These are phyloP conservation scores for Dactylonectria estremocensis DNA, from an alignment of 2,329 filamentous ascomycete species.

Conservation along the genomic window DNA sequence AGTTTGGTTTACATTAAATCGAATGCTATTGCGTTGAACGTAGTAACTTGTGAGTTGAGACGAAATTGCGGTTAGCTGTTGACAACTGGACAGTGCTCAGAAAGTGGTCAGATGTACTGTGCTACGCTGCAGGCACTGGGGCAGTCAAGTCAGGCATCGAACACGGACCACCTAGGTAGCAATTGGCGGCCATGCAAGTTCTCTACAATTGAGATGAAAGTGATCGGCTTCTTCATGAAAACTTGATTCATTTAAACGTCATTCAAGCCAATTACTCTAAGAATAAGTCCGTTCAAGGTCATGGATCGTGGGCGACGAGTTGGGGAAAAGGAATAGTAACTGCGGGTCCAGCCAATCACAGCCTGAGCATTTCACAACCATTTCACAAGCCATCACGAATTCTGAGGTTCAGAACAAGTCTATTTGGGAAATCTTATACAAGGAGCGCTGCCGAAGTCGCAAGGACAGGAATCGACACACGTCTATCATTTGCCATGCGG, in stretches of 20 bases:
- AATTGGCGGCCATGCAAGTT: not conserved
- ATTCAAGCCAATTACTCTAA: not conserved
- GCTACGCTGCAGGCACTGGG: not conserved
- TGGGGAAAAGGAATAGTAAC: not conserved
- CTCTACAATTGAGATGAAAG: not conserved
- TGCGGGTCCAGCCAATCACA: conserved; percentile 41
- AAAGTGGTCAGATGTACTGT: conserved; percentile 36
- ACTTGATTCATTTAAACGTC: not conserved
- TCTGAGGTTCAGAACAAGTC: conserved; percentile 48
- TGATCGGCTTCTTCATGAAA: not conserved
- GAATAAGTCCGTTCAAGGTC: not conserved
- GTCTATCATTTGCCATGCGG: conserved; percentile 47
- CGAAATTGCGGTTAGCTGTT: conserved; percentile 35
- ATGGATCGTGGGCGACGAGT: not conserved
- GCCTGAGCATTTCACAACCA: conserved; percentile 47
- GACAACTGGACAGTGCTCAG: conserved; percentile 30
- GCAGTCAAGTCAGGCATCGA: not conserved
- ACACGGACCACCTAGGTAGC: conserved; percentile 1
- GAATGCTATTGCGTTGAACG: not conserved
- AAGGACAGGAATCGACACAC: conserved; percentile 46
- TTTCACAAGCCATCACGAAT: conserved; percentile 46
- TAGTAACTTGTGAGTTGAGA: not conserved
- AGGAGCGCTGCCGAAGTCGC: conserved; percentile 47
- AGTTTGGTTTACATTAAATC: not conserved
- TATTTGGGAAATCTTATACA: conserved; percentile 59